These are phyloP conservation scores for Botrytis cinerea DNA, from an alignment of 2,329 filamentous ascomycete genomes.

Conservation along the genomic window DNA sequence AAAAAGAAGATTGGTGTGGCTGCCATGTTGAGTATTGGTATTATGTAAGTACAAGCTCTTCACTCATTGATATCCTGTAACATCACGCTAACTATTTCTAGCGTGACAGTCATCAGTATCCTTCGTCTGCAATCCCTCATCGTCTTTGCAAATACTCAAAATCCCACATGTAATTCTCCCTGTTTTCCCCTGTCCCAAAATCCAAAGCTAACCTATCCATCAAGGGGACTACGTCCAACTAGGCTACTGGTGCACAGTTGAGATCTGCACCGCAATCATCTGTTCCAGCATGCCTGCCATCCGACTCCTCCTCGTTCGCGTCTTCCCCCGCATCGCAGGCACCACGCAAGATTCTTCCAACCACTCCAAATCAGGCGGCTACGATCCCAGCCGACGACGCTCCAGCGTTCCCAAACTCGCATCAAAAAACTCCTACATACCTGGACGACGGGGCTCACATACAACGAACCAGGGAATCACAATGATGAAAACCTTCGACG, in stretches of 20 bases:
- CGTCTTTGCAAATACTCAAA: slow-evolving; percentile 17
- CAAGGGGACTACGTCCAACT: slow-evolving; percentile 30
- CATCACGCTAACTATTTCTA: not conserved
- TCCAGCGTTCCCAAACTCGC: not conserved
- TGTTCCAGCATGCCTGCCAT: slow-evolving; percentile 32
- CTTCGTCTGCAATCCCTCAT: slow-evolving; percentile 14
- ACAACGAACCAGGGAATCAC: not conserved
- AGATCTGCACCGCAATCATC: slow-evolving; percentile 33
- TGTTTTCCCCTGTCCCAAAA: not conserved
- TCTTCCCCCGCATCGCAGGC: not conserved
- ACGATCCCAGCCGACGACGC: not conserved
- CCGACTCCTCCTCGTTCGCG: slow-evolving; percentile 16
- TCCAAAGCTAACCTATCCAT: not conserved
- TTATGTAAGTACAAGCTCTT: slow-evolving; percentile 38
- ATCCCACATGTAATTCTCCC: slow-evolving; percentile 14
- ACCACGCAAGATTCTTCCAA: not conserved
- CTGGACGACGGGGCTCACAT: not conserved
- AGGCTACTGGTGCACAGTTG: slow-evolving; percentile 33
- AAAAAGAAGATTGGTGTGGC: slow-evolving; percentile 51
- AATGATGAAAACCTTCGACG: not conserved
- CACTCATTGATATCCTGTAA: no score
- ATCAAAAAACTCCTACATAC: not conserved
- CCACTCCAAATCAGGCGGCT: not conserved
- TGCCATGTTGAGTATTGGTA: slow-evolving; percentile 54
- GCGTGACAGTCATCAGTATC: slow-evolving; percentile 15